Evolutionary conservation across 352 stramenopile genomes (phyloP).

Genomic region (Phytophthora litchii): DNA sequence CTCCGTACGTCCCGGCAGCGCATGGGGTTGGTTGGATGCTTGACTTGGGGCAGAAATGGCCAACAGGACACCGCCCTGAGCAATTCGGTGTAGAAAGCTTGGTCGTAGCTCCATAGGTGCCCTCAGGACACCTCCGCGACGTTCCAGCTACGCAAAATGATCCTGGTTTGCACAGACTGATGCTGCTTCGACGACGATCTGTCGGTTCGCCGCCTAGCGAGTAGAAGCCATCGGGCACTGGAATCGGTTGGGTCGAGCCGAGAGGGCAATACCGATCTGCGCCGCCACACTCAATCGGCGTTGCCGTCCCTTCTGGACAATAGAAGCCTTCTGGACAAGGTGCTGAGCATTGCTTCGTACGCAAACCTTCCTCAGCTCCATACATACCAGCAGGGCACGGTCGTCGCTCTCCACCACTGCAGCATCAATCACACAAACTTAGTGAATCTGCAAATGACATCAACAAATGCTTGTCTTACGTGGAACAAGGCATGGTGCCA

Average conservation of each 20-base stretch:
- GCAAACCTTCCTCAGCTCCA: conserved; percentile 49
- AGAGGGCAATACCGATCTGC: conserved; percentile 64
- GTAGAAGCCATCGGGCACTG: conserved; percentile 52
- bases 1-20: conserved; percentile 66
- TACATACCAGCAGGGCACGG: conserved; percentile 70
- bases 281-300: conserved; percentile 49
- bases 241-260: conserved; percentile 33
- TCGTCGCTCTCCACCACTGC: conserved; percentile 38
- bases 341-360: conserved; percentile 50
- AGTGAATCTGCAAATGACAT: neutral
- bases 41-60: conserved; percentile 59
- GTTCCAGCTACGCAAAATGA: conserved; percentile 64
- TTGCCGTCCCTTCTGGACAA: conserved; percentile 49
- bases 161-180: conserved; percentile 51
- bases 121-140: conserved; percentile 49
- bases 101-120: conserved; percentile 46
- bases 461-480: conserved; percentile 33
- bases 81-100: conserved; percentile 41
- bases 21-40: conserved; percentile 40
- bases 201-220: conserved; percentile 36
- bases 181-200: conserved; percentile 24
- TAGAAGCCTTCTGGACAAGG: conserved; percentile 68
- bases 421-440: conserved; percentile 8
- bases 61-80: conserved; percentile 53
- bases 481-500: conserved; percentile 47